Conservation (phyloP, 352 stramenopile genomes). For the Pythium guiyangense region DNA sequence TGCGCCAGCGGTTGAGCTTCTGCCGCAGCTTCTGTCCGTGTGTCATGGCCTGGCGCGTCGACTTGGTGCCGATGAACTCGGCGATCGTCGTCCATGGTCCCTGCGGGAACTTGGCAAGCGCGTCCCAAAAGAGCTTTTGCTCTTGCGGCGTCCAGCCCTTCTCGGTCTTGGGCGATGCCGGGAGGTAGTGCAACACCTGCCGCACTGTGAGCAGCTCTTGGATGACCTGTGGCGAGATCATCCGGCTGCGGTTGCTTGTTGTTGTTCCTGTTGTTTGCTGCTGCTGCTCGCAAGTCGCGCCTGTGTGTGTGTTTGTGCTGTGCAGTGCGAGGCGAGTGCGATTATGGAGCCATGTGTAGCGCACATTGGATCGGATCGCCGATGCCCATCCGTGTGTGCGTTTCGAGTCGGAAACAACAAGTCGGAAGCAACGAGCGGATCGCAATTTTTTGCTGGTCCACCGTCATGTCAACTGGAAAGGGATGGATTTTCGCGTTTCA, state of each 20-base stretch:
- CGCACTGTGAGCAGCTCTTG: conserved; percentile 30
- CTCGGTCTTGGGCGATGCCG: conserved; percentile 23
- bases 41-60: conserved; percentile 42
- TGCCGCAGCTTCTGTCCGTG: conserved; percentile 47
- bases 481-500: too few species aligned
- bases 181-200: conserved; percentile 36
- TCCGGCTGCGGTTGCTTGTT: background rate
- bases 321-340: too few species aligned
- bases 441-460: too few species aligned
- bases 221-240: conserved; percentile 33
- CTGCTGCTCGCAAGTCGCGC: too few species aligned
- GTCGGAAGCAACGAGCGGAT: too few species aligned
- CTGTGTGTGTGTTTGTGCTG: too few species aligned
- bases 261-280: too few species aligned
- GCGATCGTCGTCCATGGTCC: conserved; percentile 43
- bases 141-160: conserved; percentile 32
- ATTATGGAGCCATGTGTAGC: background rate
- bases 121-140: conserved; percentile 39
- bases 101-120: conserved; percentile 30
- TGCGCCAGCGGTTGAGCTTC: conserved; percentile 42
- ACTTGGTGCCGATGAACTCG: conserved; percentile 41
- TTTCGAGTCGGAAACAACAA: too few species aligned
- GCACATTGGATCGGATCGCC: too few species aligned
- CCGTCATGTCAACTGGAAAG: too few species aligned
- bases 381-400: too few species aligned